Conservation (phyloP, 768 basidiomycete species). For the Floccularia luteovirens region DNA sequence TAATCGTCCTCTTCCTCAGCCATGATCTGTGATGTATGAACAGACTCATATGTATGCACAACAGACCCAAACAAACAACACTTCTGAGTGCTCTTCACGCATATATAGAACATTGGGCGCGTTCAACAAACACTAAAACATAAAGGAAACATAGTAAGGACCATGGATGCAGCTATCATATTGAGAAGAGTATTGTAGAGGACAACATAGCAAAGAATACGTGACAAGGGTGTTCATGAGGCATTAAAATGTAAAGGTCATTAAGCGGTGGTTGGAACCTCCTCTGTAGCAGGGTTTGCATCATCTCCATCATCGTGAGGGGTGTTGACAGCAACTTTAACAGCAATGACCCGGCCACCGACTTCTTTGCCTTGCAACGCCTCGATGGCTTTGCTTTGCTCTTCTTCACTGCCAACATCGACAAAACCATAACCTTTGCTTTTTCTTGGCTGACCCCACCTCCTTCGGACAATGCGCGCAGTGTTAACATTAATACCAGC, state of each 20-base stretch:
- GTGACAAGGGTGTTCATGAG: slow-evolving; percentile 12
- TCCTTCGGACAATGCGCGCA: slow-evolving; percentile 84
- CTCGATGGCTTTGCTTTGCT: slow-evolving; percentile 88
- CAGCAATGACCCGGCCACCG: slow-evolving; percentile 77
- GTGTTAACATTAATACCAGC: slow-evolving; percentile 76
- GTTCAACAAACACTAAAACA: too few relatives aligned
- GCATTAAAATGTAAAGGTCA: slow-evolving; percentile 13
- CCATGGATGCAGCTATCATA: slow-evolving; percentile 21
- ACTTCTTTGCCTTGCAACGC: slow-evolving; percentile 85
- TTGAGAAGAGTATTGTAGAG: slow-evolving; percentile 11
- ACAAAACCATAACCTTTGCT: slow-evolving; percentile 99
- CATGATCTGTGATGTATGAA: slow-evolving; percentile 42
- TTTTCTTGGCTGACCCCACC: slow-evolving; percentile 76
- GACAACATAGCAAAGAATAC: slow-evolving; percentile 12
- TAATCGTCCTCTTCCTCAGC: slow-evolving; percentile 81
- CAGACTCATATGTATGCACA: slow-evolving; percentile 10
- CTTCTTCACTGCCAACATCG: slow-evolving; percentile 82
- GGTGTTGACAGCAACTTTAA: slow-evolving; percentile 93
- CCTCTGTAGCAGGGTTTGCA: slow-evolving; percentile 19
- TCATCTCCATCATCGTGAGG: slow-evolving; percentile 45
- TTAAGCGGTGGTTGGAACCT: slow-evolving; percentile 19
- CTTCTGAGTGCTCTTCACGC: too few relatives aligned
- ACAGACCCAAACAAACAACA: slow-evolving; percentile 4
- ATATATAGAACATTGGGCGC: too few relatives aligned
- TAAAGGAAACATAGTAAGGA: too few relatives aligned